phyloP scores from a whole-genome alignment of 2,329 filamentous ascomycete genomes.

The Gnomoniopsis sp. region DNA sequence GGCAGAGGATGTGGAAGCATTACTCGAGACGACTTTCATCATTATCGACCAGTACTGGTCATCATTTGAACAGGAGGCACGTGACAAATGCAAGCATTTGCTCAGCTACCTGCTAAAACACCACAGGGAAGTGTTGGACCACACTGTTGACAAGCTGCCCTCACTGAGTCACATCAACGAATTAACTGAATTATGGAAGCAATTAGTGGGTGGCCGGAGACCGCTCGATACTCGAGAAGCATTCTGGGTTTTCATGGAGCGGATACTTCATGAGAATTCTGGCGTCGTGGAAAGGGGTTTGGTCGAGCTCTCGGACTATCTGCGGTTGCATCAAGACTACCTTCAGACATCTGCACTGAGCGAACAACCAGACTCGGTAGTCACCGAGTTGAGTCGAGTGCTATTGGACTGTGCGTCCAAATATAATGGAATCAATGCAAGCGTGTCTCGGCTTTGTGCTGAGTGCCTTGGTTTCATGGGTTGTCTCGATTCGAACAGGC shows the following conservation, averaged over 20 bases:
- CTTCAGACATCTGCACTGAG: slow-evolving; percentile 77
- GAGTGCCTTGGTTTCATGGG: slow-evolving; percentile 85
- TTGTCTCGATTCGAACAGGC: slow-evolving; percentile 84
- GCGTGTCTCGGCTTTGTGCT: slow-evolving; percentile 71
- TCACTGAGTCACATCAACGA: slow-evolving; percentile 69
- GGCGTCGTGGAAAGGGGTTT: slow-evolving; percentile 82
- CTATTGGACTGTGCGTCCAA: slow-evolving; percentile 83
- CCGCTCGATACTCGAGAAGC: slow-evolving; percentile 63
- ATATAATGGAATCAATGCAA: slow-evolving; percentile 65
- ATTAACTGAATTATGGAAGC: slow-evolving; percentile 64
- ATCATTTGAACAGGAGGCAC: slow-evolving; percentile 58
- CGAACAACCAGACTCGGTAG: slow-evolving; percentile 75
- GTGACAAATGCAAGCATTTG: slow-evolving; percentile 56
- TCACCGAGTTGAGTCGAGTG: slow-evolving; percentile 69
- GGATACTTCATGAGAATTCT: slow-evolving; percentile 78
- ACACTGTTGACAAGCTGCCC: slow-evolving; percentile 72
- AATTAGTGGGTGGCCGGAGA: slow-evolving; percentile 62
- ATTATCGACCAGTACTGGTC: slow-evolving; percentile 81
- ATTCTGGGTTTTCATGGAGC: slow-evolving; percentile 67
- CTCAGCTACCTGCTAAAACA: slow-evolving; percentile 64
- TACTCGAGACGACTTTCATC: slow-evolving; percentile 87
- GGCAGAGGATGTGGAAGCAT: slow-evolving; percentile 71
- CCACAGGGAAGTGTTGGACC: slow-evolving; percentile 57
- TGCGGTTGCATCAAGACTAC: slow-evolving; percentile 70
- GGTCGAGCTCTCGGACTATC: slow-evolving; percentile 69